phyloP scores from a whole-genome alignment of 306 rosid species.

The Dalbergia cochinchinensis region DNA sequence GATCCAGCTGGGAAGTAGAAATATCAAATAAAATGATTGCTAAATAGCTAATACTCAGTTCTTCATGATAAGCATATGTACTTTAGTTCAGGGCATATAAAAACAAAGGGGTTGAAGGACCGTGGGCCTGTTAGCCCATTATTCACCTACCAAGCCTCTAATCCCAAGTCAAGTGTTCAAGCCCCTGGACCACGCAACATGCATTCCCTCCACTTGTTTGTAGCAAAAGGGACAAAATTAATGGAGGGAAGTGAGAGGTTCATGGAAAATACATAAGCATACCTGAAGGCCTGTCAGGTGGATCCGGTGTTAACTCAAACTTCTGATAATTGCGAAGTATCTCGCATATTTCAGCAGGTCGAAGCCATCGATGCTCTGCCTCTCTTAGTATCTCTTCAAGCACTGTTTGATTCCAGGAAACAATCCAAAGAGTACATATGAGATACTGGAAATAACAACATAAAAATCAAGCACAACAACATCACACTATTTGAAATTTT shows the following conservation, averaged over 20 bases:
- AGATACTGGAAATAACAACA: not conserved
- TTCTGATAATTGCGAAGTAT: constrained; percentile 67
- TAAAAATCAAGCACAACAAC: not conserved
- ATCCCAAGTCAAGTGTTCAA: not conserved
- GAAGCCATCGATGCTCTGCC: constrained; percentile 76
- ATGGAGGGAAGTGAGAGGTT: not conserved
- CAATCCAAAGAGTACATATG: not conserved
- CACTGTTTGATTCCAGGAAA: constrained; percentile 44
- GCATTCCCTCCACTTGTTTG: not conserved
- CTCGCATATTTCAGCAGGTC: constrained; percentile 76
- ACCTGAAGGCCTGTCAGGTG: constrained; percentile 76
- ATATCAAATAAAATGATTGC: constrained; percentile 30
- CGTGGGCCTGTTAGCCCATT: constrained; percentile 2
- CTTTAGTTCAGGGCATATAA: not conserved
- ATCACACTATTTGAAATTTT: not conserved
- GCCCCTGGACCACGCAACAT: not conserved
- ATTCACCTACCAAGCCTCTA: not conserved
- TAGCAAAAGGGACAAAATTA: constrained; percentile 4
- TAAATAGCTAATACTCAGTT: constrained; percentile 1
- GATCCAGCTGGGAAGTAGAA: constrained; percentile 69
- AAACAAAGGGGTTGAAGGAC: constrained; percentile 18
- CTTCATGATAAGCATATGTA: constrained; percentile 1
- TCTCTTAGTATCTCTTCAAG: constrained; percentile 62
- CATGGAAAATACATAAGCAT: constrained; percentile 12
- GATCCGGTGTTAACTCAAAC: constrained; percentile 65